phyloP scores from a whole-genome alignment of 2,329 filamentous ascomycete genomes.

The Phialemonium atrogriseum region DNA sequence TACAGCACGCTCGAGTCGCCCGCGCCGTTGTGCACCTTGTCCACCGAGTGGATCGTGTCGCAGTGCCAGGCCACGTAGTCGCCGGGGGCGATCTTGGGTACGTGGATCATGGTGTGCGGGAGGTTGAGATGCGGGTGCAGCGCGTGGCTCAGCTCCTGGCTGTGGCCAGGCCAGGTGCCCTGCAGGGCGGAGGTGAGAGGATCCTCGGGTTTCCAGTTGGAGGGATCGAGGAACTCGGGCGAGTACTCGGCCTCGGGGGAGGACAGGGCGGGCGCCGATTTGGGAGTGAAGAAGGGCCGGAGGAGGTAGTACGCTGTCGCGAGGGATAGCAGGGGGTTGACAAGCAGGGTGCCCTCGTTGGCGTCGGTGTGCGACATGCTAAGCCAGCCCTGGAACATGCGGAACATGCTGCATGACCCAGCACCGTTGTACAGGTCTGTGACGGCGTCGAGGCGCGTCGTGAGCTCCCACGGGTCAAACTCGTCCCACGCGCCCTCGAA shows the following conservation, averaged over 20 bases:
- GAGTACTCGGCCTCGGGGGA: too few relatives aligned
- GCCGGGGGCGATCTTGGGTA: slow-evolving; percentile 60
- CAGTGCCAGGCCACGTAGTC: slow-evolving; percentile 83
- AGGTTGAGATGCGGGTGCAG: slow-evolving; percentile 66
- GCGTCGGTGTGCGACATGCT: slow-evolving; percentile 66
- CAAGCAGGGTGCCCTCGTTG: slow-evolving; percentile 69
- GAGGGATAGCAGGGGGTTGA: slow-evolving; percentile 69
- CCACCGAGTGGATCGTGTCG: slow-evolving; percentile 75
- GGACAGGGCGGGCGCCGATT: too few relatives aligned
- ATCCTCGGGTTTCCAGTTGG: slow-evolving; percentile 19
- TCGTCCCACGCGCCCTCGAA: slow-evolving; percentile 70
- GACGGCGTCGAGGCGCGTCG: slow-evolving; percentile 56
- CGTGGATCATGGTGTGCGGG: slow-evolving; percentile 59
- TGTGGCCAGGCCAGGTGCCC: slow-evolving; percentile 59
- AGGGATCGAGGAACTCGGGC: slow-evolving; percentile 39
- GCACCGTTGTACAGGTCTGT: slow-evolving; percentile 74
- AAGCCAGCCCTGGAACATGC: slow-evolving; percentile 88
- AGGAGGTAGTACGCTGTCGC: slow-evolving; percentile 75
- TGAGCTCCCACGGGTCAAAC: slow-evolving; percentile 77
- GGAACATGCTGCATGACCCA: slow-evolving; percentile 75
- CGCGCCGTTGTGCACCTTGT: slow-evolving; percentile 63
- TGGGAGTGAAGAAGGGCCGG: slow-evolving; percentile 81
- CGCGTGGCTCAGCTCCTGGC: slow-evolving; percentile 56
- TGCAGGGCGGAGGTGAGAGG: slow-evolving; percentile 38
- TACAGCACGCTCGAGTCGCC: slow-evolving; percentile 79